Percentiles rank a stretch among this genome's conserved stretches.
These are phyloP conservation scores for Rhodotorula babjevae DNA, from an alignment of 768 basidiomycete genomes.

Conservation along the genomic window DNA sequence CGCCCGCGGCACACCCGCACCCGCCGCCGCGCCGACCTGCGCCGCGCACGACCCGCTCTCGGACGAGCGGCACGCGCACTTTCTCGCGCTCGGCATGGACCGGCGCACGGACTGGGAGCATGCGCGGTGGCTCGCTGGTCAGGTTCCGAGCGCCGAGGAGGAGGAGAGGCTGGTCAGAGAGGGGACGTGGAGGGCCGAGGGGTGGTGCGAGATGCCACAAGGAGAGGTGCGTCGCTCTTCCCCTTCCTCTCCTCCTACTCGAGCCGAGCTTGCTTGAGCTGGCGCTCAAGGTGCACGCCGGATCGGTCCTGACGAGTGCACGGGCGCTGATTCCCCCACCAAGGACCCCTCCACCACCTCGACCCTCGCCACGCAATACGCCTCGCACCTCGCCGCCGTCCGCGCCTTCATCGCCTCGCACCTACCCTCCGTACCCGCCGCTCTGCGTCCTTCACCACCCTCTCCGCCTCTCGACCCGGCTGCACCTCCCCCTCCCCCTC, in stretches of 20 bases:
- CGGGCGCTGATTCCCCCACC: neutral
- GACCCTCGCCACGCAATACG: neutral
- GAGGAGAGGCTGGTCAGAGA: slow-evolving; percentile 49
- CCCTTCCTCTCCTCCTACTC: neutral
- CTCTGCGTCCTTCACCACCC: neutral
- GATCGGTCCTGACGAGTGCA: neutral
- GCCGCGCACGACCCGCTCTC: slow-evolving; percentile 55
- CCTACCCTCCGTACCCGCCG: neutral
- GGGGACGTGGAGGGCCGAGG: slow-evolving; percentile 60
- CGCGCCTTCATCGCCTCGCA: neutral
- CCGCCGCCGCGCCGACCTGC: slow-evolving; percentile 52
- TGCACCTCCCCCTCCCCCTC: neutral
- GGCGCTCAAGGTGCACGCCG: no score
- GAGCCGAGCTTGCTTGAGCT: no score
- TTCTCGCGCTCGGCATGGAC: slow-evolving; percentile 62
- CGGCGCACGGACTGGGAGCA: slow-evolving; percentile 75
- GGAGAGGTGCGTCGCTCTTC: slow-evolving; percentile 49
- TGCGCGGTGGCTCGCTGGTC: slow-evolving; percentile 63
- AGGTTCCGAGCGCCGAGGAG: slow-evolving; percentile 52
- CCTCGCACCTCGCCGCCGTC: neutral
- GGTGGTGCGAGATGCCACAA: slow-evolving; percentile 70
- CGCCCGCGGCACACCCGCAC: no score
- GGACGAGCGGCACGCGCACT: slow-evolving; percentile 43
- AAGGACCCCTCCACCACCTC: slow-evolving; percentile 1
- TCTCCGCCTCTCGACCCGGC: neutral